phyloP scores from a whole-genome alignment of 352 stramenopile species.

The Globisporangium perplexum region DNA sequence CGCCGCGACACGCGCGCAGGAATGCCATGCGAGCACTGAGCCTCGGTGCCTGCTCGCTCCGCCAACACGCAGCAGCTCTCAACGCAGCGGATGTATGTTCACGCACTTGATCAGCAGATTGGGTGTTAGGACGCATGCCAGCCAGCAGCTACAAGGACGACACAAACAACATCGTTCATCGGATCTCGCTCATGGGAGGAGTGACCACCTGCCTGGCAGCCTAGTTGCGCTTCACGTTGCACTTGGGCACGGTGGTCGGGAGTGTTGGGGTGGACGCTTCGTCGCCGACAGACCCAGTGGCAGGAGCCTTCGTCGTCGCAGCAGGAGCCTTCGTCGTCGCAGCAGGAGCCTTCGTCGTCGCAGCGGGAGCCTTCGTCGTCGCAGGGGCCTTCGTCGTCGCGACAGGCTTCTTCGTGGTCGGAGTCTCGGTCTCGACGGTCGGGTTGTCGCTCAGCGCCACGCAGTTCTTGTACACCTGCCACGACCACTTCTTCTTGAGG shows the following conservation, averaged over 20 bases:
- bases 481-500: conserved; percentile 43
- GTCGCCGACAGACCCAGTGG: conserved; percentile 2
- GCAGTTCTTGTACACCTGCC: conserved; percentile 57
- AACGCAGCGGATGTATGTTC: background rate
- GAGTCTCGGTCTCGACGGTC: conserved; percentile 9
- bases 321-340: background rate
- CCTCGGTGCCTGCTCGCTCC: too few species aligned
- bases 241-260: conserved; percentile 8
- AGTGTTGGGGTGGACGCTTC: conserved; percentile 4
- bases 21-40: too few species aligned
- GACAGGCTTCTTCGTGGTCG: conserved; percentile 1
- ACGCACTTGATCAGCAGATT: background rate
- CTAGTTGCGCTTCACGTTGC: conserved; percentile 12
- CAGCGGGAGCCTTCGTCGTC: conserved; percentile 1
- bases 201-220: background rate
- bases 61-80: too few species aligned
- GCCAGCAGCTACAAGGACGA: background rate
- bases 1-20: too few species aligned
- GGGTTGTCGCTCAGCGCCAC: background rate
- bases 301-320: background rate
- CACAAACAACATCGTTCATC: background rate
- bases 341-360: background rate
- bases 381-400: background rate
- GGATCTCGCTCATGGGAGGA: background rate
- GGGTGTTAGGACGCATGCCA: background rate